These are phyloP conservation scores for Emergomyces africanus DNA, from an alignment of 2,329 filamentous ascomycete genomes.

Conservation along the genomic window DNA sequence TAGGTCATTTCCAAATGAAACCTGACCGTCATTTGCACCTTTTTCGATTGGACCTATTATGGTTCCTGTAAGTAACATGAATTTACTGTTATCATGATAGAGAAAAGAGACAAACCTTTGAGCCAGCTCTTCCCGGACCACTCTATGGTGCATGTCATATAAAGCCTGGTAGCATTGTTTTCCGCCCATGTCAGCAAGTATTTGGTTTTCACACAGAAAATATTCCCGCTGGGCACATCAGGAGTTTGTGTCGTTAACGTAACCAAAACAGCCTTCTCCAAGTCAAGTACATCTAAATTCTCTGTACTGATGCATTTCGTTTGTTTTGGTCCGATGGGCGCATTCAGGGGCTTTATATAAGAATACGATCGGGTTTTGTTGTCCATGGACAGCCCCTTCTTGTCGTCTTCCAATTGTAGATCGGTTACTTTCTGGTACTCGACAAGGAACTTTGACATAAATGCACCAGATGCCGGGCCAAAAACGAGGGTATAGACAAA, in stretches of 20 bases:
- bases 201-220: conserved; percentile 83
- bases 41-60: conserved; percentile 80
- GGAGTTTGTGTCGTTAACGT: conserved; percentile 76
- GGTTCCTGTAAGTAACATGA: conserved; percentile 17
- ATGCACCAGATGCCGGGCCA: conserved; percentile 62
- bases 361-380: conserved; percentile 62
- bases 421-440: conserved; percentile 82
- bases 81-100: neutral
- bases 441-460: conserved; percentile 76
- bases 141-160: conserved; percentile 82
- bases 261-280: conserved; percentile 79
- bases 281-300: conserved; percentile 68
- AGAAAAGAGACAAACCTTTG: conserved; percentile 51
- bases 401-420: conserved; percentile 70
- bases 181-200: conserved; percentile 93
- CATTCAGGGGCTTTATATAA: conserved; percentile 84
- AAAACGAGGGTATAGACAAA: conserved; percentile 86
- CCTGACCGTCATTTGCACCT: conserved; percentile 81
- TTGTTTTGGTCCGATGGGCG: conserved; percentile 76
- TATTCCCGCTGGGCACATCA: conserved; percentile 86
- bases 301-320: conserved; percentile 90
- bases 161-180: conserved; percentile 68
- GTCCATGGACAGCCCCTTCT: conserved; percentile 62
- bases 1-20: conserved; percentile 67
- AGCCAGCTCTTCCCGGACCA: conserved; percentile 99